Base-by-base conservation (phyloP, 2,329 filamentous ascomycete species). In the Penicillium concentricum region DNA sequence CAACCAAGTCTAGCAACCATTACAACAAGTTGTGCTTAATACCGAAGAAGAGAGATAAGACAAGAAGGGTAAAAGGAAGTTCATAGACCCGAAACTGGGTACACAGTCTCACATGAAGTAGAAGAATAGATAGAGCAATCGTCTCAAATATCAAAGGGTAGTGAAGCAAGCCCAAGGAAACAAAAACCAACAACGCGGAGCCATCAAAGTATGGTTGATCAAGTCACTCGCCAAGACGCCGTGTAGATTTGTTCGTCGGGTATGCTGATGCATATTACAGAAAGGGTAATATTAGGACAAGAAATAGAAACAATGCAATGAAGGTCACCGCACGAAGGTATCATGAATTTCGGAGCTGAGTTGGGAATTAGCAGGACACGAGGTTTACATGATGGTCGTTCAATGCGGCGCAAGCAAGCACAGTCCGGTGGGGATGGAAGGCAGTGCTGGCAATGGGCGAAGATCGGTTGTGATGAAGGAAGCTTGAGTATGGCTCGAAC, bases 341-440 rank as follows among this genome's bases (percentile, higher is more conserved):
- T 28, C 48, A 46, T 44, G 39, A 20, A 37, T 51, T 32, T 26
- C 24, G 41, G 24, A 42, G 20, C 43, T 16, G 44, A 45, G 37
- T 34, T 52, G 43, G 43, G 26, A 44, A 59, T 62, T 71, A 76
- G 74, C 89, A 92, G 32, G 85, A 87, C 69, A 93, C 95, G 28
- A 97, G 81, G 72, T 96, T 97, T 69, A 99, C 87, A 72, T 97
- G 90, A 58, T 92, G 86, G 71, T 97, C 92, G 54, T 92, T 90
- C 42, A 91, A 82, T 4, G 92, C 90, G 1, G 92, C 90, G 67
- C 90, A 94, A 35, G 91, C 92, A 60, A 99, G 82, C 74, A 97
- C 87, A 77, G 96, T 92, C 51, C 89, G 86, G 74, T 99, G 94
- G 1, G 94, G 94, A 76, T 99, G 94, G 80, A 97, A 99, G 0